Conservation (phyloP, 1,139 yeast species). For the Chernovozyma sophiae-reginae region DNA sequence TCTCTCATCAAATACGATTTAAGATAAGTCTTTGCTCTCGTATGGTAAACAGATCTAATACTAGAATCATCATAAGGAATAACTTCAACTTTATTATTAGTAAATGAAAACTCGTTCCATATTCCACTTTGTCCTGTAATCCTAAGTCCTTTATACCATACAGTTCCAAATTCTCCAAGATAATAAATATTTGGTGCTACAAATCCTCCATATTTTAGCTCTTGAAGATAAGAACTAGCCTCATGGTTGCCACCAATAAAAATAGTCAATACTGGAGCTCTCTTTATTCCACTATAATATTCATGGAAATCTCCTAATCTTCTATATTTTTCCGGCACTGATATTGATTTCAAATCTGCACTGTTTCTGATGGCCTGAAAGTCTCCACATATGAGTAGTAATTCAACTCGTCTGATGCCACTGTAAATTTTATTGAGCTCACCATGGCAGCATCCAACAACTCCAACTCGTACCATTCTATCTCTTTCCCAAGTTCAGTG, state of each 20-base stretch:
- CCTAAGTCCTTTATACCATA: conserved; percentile 69
- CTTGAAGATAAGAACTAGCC: conserved; percentile 71
- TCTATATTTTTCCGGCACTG: conserved; percentile 55
- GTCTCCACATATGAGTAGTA: conserved; percentile 86
- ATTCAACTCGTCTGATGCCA: conserved; percentile 39
- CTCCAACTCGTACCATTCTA: conserved; percentile 43
- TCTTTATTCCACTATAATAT: conserved; percentile 57
- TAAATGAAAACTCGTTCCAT: conserved; percentile 45
- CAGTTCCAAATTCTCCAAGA: conserved; percentile 72
- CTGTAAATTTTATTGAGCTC: conserved; percentile 61
- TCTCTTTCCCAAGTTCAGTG: too few relatives aligned
- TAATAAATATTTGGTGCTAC: conserved; percentile 89
- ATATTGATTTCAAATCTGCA: conserved; percentile 63
- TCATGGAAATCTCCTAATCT: conserved; percentile 72
- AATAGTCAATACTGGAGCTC: conserved; percentile 74
- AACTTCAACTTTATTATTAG: conserved; percentile 10
- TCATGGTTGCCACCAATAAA: conserved; percentile 97
- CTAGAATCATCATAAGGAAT: conserved; percentile 47
- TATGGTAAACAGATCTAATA: conserved; percentile 68
- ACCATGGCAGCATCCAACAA: conserved; percentile 96
- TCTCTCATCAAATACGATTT: conserved; percentile 43
- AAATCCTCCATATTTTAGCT: conserved; percentile 87
- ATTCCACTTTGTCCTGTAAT: conserved; percentile 88
- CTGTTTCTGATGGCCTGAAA: conserved; percentile 65
- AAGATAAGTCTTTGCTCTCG: conserved; percentile 58